Evolutionary conservation across 2,329 filamentous ascomycete species (phyloP), one percentile per base, ranked within the genome.

Genomic region (Talaromyces verruculosus): DNA sequence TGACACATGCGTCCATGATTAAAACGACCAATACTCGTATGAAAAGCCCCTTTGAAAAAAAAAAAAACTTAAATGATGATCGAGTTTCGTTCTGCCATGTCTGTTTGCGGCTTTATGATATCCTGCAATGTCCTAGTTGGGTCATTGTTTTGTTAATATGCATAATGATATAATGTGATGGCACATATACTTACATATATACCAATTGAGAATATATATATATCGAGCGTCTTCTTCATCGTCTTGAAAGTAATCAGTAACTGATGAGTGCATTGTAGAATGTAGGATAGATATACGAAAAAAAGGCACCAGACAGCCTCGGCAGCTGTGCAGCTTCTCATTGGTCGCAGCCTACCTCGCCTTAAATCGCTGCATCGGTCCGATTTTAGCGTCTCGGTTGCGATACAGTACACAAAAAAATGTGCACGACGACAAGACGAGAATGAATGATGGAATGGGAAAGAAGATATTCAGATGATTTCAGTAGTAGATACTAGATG

Each of bases 101-200:
- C 33, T 58, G 43, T 37, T 58, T 59, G 19, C 47, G 55, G 41
- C 35, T 65, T 65, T 39, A 60, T 60, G 63, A 64, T 58, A 64
- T 64, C 53, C 43, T 57, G 35, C 25, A 60, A 33, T 64, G 63
- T 59, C 55, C 53, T 49, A 51, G 17, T 45, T 28, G 43, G 55
- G 41, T 33, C 53, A 60, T 59, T 33, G 47, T 47, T 33, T 5
- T 62, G 61, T 66, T 66, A 63, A 47, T 57, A 63, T 51, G 61
- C 61, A 64, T 67, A 67, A 67, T 64, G 53, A 67, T 53, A 64
- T 55, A 64, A 67, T 64, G 65, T 67, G 61, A 60, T 49, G 15
- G 39, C 49, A 64, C 41, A 64, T 64, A 47, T 57, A 63, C 37
- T 49, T 28, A 53, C 33, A 57, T 57, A n/a, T 53, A 57, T 25